Evolutionary conservation across 306 rosid genomes (phyloP).

Genomic region (Vachellia pachyceras): DNA sequence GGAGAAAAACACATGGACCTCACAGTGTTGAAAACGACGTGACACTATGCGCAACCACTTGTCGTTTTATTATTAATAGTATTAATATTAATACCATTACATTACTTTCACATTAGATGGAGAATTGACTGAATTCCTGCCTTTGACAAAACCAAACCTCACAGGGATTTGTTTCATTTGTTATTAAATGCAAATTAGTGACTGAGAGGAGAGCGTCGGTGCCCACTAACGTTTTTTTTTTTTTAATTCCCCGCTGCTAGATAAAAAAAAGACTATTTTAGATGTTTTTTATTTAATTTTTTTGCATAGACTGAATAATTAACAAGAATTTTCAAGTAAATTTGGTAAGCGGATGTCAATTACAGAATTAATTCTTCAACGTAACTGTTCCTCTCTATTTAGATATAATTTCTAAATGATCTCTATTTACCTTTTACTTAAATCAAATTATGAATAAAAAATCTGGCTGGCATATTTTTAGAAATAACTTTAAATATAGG

Average conservation of each 20-base stretch:
- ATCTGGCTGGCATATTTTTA: too few species aligned
- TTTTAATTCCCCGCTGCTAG: neutral
- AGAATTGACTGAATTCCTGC: conserved; percentile 26
- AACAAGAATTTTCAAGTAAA: neutral
- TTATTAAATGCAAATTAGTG: neutral
- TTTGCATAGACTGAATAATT: neutral
- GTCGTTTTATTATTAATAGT: conserved; percentile 29
- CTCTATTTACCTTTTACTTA: too few species aligned
- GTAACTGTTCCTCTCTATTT: too few species aligned
- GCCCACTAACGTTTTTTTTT: neutral
- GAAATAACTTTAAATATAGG: too few species aligned
- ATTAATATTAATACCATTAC: conserved; percentile 6
- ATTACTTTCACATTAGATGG: conserved; percentile 24
- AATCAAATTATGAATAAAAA: too few species aligned
- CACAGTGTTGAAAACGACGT: neutral
- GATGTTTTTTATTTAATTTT: neutral
- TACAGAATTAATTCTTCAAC: neutral
- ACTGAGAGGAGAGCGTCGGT: conserved; percentile 39
- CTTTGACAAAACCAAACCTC: neutral
- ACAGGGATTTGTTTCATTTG: neutral
- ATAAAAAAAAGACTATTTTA: neutral
- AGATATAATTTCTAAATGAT: too few species aligned
- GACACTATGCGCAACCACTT: conserved; percentile 21
- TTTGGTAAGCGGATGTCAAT: neutral
- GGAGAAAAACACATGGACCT: neutral